A percentile compares a stretch with the other conserved stretches of the same genome.
phyloP scores from a whole-genome alignment of 192 early-diverging fungal species.

The Coemansia sp. region DNA sequence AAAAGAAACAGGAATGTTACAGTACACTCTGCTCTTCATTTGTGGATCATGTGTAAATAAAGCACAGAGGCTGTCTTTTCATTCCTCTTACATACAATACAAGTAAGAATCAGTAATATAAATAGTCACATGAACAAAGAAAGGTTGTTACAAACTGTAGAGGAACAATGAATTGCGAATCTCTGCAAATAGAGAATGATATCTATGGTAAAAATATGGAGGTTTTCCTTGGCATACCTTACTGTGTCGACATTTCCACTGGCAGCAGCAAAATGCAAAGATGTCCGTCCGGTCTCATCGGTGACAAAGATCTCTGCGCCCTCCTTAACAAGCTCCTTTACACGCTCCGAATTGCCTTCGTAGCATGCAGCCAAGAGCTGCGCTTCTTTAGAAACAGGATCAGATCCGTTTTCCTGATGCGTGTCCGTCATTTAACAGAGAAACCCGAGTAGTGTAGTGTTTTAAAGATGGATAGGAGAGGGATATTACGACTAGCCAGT shows the following conservation, averaged over 20 bases:
- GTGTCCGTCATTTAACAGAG: constrained; percentile 9
- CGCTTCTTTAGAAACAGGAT: constrained; percentile 29
- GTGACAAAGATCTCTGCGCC: constrained; percentile 62
- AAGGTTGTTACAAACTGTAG: too few species aligned
- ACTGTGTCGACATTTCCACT: constrained; percentile 66
- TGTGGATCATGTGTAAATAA: too few species aligned
- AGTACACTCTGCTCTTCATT: background rate
- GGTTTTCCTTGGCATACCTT: constrained; percentile 36
- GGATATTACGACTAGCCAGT: background rate
- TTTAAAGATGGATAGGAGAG: too few species aligned
- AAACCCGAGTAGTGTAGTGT: background rate
- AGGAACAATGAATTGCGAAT: too few species aligned
- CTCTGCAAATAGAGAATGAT: too few species aligned
- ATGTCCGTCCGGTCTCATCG: constrained; percentile 60
- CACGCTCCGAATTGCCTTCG: constrained; percentile 40
- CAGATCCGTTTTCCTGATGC: background rate
- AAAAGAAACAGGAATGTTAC: too few species aligned
- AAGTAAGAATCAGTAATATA: too few species aligned
- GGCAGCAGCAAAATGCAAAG: constrained; percentile 71
- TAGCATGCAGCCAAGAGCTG: constrained; percentile 48
- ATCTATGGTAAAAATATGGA: too few species aligned
- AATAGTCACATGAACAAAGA: too few species aligned
- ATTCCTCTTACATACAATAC: too few species aligned
- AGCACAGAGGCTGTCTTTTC: too few species aligned
- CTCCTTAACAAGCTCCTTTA: constrained; percentile 49